Conservation (phyloP, 2,329 filamentous ascomycete species). For the Dothistroma septosporum region DNA sequence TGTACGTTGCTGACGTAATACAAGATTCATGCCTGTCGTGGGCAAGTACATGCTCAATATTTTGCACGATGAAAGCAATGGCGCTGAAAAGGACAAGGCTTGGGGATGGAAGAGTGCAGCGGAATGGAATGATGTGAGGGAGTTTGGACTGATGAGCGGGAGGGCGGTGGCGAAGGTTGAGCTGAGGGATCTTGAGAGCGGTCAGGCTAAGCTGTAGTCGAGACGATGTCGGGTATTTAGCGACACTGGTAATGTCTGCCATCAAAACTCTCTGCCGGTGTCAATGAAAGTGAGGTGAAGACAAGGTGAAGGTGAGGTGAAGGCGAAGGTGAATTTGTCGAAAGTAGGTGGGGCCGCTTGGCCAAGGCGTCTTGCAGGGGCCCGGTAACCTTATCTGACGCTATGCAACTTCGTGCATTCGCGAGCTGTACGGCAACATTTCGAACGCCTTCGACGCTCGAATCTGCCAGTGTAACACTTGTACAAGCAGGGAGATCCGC, state of each 20-base stretch:
- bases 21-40: slow-evolving; percentile 60
- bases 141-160: slow-evolving; percentile 17
- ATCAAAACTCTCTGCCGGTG: background rate
- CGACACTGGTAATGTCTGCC: background rate
- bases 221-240: no score
- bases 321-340: no score
- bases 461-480: background rate
- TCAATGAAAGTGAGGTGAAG: no score
- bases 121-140: slow-evolving; percentile 19
- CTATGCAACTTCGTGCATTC: no score
- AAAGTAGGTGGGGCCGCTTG: no score
- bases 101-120: slow-evolving; percentile 22
- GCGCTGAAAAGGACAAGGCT: slow-evolving; percentile 34
- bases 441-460: background rate
- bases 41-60: slow-evolving; percentile 55
- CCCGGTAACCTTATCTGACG: no score
- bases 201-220: background rate
- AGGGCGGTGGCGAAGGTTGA: slow-evolving; percentile 19
- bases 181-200: slow-evolving; percentile 12
- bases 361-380: no score
- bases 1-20: background rate
- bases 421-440: background rate
- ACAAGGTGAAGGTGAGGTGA: no score
- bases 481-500: background rate
- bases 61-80: slow-evolving; percentile 35